Base-by-base conservation (phyloP, 1,284 basidiomycete species). In the Fomitopsis palustris region DNA sequence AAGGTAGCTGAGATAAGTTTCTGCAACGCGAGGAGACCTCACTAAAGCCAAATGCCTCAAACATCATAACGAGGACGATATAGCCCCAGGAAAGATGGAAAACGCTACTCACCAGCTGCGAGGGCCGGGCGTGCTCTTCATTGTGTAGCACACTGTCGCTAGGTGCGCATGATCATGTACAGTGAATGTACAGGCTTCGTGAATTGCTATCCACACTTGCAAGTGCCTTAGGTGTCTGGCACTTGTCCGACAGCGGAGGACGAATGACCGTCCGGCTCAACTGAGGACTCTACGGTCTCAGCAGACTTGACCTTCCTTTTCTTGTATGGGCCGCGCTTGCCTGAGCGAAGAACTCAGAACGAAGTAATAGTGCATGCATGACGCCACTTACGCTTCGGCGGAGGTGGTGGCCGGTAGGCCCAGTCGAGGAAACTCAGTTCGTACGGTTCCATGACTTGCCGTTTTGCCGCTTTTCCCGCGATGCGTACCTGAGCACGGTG, bases 11-110 rank as follows among this genome's bases (percentile, higher is more conserved):
- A 84, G 81, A 81, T 83, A 75, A 61, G 62, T 77, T 83, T 83
- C 81, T 81, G 81, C 81, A 83, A 70, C 69, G 78, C 74, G 74
- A 80, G 81, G 75, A 63, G 65, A 69, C 73, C 81, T 81, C 77
- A 81, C 87, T 91, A 90, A 91, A 91, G 89, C 89, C 88, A 91
- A 91, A 91, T 91, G 88, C 89, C 89, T 91, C 89, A 90, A 90
- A 87, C 88, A 91, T 91, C 89, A 87, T 85, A 63, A 71, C 64
- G 53, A 45, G 63, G 55, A 35, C 27, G 3, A 7, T 17, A 8
- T 47, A 27, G 29, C 17, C 33, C 12, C 23, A 9, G 17, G 19
- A 55, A 5, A 41, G 21, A 16, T 12, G 4, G 37, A 45, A 37
- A 43, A 38, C 17, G 35, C 16, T 5, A 60, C 58, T 61, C 60